Base-by-base conservation (phyloP, 1,284 basidiomycete genomes). In the Golubevia sp. region DNA sequence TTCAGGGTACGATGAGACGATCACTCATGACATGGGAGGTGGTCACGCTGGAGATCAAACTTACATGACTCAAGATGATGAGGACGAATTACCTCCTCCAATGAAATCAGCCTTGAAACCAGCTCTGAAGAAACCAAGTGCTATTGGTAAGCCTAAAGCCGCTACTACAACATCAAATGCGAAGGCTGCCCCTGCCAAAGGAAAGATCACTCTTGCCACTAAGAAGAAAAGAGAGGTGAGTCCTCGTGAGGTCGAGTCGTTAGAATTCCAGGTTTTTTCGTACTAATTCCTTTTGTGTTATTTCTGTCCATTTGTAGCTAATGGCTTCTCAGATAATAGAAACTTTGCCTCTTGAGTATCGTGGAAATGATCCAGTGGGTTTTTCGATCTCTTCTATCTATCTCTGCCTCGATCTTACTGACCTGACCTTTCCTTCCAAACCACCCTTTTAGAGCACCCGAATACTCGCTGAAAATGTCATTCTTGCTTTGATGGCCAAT, bases 311-410 rank as follows among this genome's bases (percentile, higher is more conserved):
- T 55, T 26, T 38, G 15, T 59, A 85, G 82, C 63, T 82, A 20
- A 77, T 83, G 63, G 86, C 93, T 23, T 91, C 93, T 66, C 88
- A 88, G 65, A 88, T 93, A 44, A 88, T 96, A 49, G 88, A 90
- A 34, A 89, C 88, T 62, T 86, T 97, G 38, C 94, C 94, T 0
- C 87, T 97, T 24, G 94, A 97, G 84, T 97, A 94, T 82, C 88
- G 94, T 50, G 93, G 94, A 15, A 90, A 87, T 73, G 92, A 96
- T 83, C 90, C 91, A 2, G 92, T 92, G 75, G 63, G 90, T 83
- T 18, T 27, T 60, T 51, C 11, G 23, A n/a, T 25, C 18, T 55
- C 58, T 23, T 18, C n/a, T 27, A 55, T 5, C 23, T 18, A 13
- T 25, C n/a, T 21, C 26, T 6, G 20, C 6, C 38, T 24, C 24